phyloP scores from a whole-genome alignment of 2,329 filamentous ascomycete species.

The Hymenoscyphus infarciens region DNA sequence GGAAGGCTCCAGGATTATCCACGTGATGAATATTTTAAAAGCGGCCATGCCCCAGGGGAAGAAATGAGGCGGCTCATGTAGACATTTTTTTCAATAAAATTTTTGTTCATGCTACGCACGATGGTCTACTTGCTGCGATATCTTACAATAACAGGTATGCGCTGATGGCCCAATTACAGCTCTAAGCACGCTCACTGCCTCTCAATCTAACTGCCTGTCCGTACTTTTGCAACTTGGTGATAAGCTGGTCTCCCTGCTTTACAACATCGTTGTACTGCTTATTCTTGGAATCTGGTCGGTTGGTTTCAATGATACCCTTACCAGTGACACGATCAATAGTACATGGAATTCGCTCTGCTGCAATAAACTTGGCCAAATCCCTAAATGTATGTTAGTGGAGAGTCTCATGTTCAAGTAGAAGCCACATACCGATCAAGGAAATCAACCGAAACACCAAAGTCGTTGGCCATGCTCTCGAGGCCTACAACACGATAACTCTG shows the following conservation, averaged over 20 bases:
- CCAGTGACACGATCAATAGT: constrained; percentile 96
- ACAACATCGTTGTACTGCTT: constrained; percentile 99
- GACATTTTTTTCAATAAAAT: not conserved
- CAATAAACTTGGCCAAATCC: constrained; percentile 96
- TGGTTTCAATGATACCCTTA: constrained; percentile 96
- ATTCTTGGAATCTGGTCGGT: constrained; percentile 97
- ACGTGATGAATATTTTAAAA: not conserved
- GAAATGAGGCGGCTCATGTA: not conserved
- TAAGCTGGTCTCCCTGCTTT: constrained; percentile 94
- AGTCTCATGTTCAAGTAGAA: not conserved
- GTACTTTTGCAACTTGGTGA: constrained; percentile 99
- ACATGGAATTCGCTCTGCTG: constrained; percentile 87
- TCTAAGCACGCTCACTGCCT: constrained; percentile 84
- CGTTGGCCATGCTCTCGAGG: constrained; percentile 93
- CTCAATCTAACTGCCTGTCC: constrained; percentile 91
- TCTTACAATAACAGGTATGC: not conserved
- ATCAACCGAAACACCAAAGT: constrained; percentile 95
- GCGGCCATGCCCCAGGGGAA: not conserved
- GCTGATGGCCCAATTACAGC: not conserved
- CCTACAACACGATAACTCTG: constrained; percentile 97
- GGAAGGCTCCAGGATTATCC: no score
- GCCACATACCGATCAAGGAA: constrained; percentile 81
- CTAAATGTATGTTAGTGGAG: constrained; percentile 42
- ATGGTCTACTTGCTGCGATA: not conserved
- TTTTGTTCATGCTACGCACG: not conserved